These are phyloP conservation scores for Sugiyamaella boreocaroliniensis DNA, from an alignment of 805 yeast species.

Conservation along the genomic window DNA sequence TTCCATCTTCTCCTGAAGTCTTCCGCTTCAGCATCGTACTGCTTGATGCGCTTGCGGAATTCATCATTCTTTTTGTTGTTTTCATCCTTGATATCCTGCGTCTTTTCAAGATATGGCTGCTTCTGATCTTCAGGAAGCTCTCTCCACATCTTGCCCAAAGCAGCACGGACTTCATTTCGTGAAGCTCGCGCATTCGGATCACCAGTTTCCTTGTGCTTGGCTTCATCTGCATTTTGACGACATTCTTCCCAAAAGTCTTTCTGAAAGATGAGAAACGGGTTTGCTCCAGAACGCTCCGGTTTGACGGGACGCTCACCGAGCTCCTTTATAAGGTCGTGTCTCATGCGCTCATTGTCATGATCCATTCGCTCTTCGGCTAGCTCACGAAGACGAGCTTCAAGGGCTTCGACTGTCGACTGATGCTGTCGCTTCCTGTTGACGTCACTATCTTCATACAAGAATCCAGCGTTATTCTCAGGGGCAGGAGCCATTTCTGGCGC, in stretches of 20 bases:
- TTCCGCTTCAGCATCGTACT: slow-evolving; percentile 34
- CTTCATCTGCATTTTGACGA: slow-evolving; percentile 31
- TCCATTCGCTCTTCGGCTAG: slow-evolving; percentile 26
- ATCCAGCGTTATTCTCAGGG: not conserved
- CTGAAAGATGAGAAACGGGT: slow-evolving; percentile 37
- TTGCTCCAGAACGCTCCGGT: slow-evolving; percentile 35
- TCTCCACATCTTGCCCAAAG: slow-evolving; percentile 37
- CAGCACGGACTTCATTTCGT: slow-evolving; percentile 35
- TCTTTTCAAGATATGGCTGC: slow-evolving; percentile 32
- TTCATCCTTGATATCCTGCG: slow-evolving; percentile 30
- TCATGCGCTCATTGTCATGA: slow-evolving; percentile 29
- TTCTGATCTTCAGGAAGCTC: slow-evolving; percentile 33
- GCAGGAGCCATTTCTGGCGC: not conserved
- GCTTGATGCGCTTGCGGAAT: slow-evolving; percentile 26
- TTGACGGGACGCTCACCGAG: slow-evolving; percentile 34
- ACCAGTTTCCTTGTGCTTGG: slow-evolving; percentile 26
- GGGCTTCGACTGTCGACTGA: not conserved
- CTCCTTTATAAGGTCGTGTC: slow-evolving; percentile 31
- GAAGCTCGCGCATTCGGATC: slow-evolving; percentile 30
- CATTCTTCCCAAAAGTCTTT: slow-evolving; percentile 38
- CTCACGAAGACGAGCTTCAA: slow-evolving; percentile 24
- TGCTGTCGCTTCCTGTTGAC: not conserved
- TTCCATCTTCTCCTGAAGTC: slow-evolving; percentile 34
- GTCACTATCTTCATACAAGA: not conserved
- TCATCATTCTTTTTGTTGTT: slow-evolving; percentile 31